Percentiles rank a stretch among this genome's conserved stretches.
These are phyloP conservation scores for Neurospora sp. DNA, from an alignment of 2,329 filamentous ascomycete species.

Conservation along the genomic window DNA sequence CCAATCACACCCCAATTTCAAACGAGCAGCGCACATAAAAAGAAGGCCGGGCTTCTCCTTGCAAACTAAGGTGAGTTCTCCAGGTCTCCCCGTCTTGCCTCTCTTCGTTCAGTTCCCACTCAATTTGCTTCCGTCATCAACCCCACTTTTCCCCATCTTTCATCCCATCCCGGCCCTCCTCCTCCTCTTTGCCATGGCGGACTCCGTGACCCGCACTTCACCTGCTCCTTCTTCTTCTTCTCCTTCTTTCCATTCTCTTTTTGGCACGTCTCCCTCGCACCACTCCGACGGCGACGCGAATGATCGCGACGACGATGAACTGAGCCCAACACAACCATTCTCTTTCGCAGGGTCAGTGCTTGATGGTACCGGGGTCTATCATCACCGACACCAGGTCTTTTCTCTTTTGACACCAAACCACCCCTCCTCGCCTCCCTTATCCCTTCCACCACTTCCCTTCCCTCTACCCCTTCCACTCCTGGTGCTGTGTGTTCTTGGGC, in stretches of 20 bases:
- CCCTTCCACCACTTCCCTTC: not conserved
- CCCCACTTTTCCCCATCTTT: not conserved
- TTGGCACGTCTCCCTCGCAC: not conserved
- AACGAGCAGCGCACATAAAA: not conserved
- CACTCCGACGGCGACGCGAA: not conserved
- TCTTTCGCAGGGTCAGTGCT: slow-evolving; percentile 4
- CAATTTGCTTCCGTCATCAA: slow-evolving; percentile 1
- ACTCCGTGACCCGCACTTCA: not conserved
- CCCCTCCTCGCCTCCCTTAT: not conserved
- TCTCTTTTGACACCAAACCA: not conserved
- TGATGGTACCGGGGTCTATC: slow-evolving; percentile 8
- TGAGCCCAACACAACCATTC: slow-evolving; percentile 2
- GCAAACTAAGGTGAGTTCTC: not conserved
- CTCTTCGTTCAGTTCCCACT: not conserved
- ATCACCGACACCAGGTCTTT: slow-evolving; percentile 1
- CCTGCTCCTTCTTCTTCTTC: not conserved
- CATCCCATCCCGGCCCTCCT: not conserved
- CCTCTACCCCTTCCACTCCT: not conserved
- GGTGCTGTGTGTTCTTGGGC: slow-evolving; percentile 1
- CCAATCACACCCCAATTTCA: not conserved
- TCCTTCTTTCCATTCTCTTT: not conserved
- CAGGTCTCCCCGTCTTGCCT: not conserved
- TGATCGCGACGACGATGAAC: not conserved
- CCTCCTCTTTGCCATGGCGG: slow-evolving; percentile 1
- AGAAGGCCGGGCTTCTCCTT: not conserved